phyloP scores from a whole-genome alignment of 805 yeast species.

The Suhomyces emberorum region DNA sequence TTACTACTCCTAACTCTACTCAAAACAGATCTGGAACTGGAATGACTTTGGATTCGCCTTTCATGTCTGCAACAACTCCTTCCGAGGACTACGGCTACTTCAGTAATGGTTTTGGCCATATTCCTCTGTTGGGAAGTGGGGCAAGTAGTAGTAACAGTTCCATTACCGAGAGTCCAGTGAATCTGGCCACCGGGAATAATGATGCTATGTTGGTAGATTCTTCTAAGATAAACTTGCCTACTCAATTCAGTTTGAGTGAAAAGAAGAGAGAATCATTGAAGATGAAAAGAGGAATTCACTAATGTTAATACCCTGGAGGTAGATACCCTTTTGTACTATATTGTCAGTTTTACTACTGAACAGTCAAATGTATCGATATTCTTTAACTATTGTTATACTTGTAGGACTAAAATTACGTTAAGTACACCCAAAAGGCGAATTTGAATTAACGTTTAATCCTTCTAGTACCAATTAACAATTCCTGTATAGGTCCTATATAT shows the following conservation, averaged over 20 bases:
- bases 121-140: slow-evolving; percentile 4
- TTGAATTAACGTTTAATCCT: too few relatives aligned
- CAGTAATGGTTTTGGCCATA: slow-evolving; percentile 14
- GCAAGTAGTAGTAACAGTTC: slow-evolving; percentile 8
- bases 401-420: too few relatives aligned
- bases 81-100: slow-evolving; percentile 35
- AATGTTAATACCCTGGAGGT: slow-evolving; percentile 1
- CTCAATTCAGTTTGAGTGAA: slow-evolving; percentile 37
- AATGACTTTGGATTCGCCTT: slow-evolving; percentile 37
- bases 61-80: slow-evolving; percentile 37
- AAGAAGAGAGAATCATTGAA: slow-evolving; percentile 45
- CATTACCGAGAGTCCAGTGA: slow-evolving; percentile 14
- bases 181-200: slow-evolving; percentile 8
- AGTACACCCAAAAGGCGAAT: too few relatives aligned
- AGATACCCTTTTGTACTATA: neutral
- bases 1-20: slow-evolving; percentile 4
- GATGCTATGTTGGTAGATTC: slow-evolving; percentile 12
- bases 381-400: too few relatives aligned
- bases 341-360: too few relatives aligned
- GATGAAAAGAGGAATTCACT: slow-evolving; percentile 44
- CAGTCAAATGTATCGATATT: too few relatives aligned
- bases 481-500: too few relatives aligned
- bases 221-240: slow-evolving; percentile 23
- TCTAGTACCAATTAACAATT: too few relatives aligned
- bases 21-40: slow-evolving; percentile 2